phyloP scores from a whole-genome alignment of 2,329 filamentous ascomycete species.

The Diaporthe sp. region DNA sequence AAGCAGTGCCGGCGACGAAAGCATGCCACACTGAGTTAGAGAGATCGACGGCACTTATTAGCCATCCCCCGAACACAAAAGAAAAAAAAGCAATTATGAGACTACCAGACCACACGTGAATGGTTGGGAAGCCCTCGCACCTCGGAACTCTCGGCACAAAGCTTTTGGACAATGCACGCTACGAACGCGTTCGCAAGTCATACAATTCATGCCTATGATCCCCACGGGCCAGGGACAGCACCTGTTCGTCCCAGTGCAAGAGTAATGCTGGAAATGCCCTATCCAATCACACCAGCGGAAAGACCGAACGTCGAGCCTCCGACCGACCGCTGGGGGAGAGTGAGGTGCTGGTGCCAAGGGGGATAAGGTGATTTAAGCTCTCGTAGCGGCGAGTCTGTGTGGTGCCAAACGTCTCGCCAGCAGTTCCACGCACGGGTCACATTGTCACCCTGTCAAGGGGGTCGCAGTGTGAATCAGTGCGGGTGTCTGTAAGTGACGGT shows the following conservation, averaged over 20 bases:
- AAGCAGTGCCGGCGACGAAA: background rate
- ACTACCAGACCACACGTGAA: background rate
- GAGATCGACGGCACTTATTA: background rate
- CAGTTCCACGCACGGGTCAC: conserved; percentile 17
- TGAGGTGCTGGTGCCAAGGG: background rate
- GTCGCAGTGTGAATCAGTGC: background rate
- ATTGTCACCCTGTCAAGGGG: conserved; percentile 11
- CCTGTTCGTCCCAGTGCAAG: conserved; percentile 16
- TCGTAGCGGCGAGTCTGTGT: conserved; percentile 18
- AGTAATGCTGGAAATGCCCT: background rate
- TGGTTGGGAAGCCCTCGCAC: background rate
- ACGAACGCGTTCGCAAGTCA: background rate
- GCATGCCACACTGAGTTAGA: background rate
- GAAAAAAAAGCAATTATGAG: background rate
- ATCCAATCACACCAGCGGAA: background rate
- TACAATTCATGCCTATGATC: background rate
- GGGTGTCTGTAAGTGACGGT: background rate
- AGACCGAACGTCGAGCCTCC: background rate
- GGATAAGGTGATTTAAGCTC: conserved; percentile 12
- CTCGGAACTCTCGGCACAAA: background rate
- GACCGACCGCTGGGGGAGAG: background rate
- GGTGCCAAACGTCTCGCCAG: conserved; percentile 28
- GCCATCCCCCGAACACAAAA: too few relatives aligned
- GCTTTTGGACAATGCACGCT: background rate
- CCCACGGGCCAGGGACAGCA: background rate